Evolutionary conservation across 2,329 filamentous ascomycete species (phyloP), one percentile per base, ranked within the genome.

Genomic region (Pestalotiopsis sp.): DNA sequence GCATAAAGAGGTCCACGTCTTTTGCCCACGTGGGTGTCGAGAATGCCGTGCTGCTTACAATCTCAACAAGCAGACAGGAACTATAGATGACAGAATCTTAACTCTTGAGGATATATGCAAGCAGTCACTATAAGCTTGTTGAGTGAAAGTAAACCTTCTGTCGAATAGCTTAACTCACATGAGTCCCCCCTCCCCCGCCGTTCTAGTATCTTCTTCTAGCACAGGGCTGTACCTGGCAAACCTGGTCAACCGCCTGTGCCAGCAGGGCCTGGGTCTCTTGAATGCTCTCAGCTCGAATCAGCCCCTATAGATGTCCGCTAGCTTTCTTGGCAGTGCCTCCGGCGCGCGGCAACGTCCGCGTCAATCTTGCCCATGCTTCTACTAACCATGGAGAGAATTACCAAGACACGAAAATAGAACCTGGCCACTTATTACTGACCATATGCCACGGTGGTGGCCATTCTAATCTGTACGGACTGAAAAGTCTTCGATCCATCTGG

Each of bases 1-100:
- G 52, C 63, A 66, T 12, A 57, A 57, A 57, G 45, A 66, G 57
- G 63, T 45, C 45, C 63, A 66, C 36, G n/a, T 7, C 45, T 57
- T 52, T 20, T 20, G 45, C 45, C 45, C 45, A 52, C 45, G 45
- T 52, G 45, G 45, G 20, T 52, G 45, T 52, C 17, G 45, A 52
- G 45, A n/a, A 23, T 52, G 20, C 45, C 45, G 17, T n/a, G 17
- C 45, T 45, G 41, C 41, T 17, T 52, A 20, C 17, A 52, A 23
- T 52, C 17, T 9, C 17, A n/a, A 52, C 45, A 52, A 52, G 45
- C 45, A 52, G 20, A 52, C 45, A 52, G 17, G 45, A n/a, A n/a
- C 17, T 20, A n/a, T 52, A 20, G 17, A 52, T 52, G 45, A 52
- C 45, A 52, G n/a, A 45, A 52, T 52, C 17, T 52, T 52, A 9